Percentiles rank a stretch among this genome's conserved stretches.
phyloP scores from a whole-genome alignment of 148 eudicot species.

The Selenicereus undatus region DNA sequence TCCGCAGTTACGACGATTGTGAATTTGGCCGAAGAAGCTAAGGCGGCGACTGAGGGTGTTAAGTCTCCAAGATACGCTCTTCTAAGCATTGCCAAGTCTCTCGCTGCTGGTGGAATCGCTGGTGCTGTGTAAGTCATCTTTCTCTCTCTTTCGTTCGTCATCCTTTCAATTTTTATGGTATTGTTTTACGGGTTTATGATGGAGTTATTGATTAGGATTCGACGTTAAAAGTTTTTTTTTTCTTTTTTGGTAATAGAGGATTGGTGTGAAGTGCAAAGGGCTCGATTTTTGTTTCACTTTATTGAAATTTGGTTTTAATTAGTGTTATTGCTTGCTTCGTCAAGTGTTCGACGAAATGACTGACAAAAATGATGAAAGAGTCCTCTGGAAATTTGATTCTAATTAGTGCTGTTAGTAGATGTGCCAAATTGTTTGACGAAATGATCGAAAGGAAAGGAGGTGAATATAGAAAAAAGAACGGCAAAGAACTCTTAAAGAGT shows the following conservation, averaged over 20 bases:
- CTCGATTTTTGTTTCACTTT: neutral
- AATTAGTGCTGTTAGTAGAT: neutral
- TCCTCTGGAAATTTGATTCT: neutral
- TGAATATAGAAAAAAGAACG: neutral
- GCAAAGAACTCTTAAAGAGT: neutral
- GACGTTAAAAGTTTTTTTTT: neutral
- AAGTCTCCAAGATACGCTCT: constrained; percentile 52
- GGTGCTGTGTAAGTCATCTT: constrained; percentile 61
- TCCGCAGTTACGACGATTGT: constrained; percentile 64
- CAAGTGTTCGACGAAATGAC: neutral
- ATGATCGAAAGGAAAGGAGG: neutral
- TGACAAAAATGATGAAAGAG: neutral
- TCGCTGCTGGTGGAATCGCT: constrained; percentile 84
- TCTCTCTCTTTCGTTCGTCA: neutral
- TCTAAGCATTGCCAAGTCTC: constrained; percentile 60
- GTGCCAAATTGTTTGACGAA: neutral
- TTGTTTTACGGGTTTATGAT: neutral
- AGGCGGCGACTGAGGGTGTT: constrained; percentile 63
- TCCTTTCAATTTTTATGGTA: neutral
- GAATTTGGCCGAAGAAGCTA: constrained; percentile 78
- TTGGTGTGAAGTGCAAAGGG: neutral
- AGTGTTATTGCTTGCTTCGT: neutral
- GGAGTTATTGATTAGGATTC: neutral
- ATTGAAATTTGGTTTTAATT: neutral
- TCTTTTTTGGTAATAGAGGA: neutral